These are phyloP conservation scores for Endoconidiophora laricicola DNA, from an alignment of 2,329 filamentous ascomycete species.

Conservation along the genomic window DNA sequence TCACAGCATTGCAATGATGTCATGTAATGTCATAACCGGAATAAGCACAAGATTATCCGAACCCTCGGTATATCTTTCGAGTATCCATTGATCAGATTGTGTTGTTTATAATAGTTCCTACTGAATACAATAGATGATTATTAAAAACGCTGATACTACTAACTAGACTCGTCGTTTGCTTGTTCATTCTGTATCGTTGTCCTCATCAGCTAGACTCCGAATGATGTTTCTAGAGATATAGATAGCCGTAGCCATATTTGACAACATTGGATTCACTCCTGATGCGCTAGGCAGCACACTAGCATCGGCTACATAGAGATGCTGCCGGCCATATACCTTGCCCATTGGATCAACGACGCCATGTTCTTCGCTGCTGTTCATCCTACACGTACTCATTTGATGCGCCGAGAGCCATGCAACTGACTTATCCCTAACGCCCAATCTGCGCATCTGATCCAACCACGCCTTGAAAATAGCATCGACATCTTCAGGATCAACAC, in stretches of 20 bases:
- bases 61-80: too few relatives aligned
- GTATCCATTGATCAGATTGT: too few relatives aligned
- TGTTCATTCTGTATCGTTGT: not conserved
- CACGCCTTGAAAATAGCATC: conserved; percentile 45
- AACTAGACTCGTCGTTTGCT: not conserved
- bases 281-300: conserved; percentile 62
- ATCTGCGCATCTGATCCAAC: conserved; percentile 32
- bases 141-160: too few relatives aligned
- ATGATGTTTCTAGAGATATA: conserved; percentile 42
- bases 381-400: conserved; percentile 65
- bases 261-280: conserved; percentile 72
- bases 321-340: conserved; percentile 47
- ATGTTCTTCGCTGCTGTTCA: conserved; percentile 36
- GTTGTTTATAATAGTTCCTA: too few relatives aligned
- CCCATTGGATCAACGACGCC: conserved; percentile 44
- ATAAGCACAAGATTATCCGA: too few relatives aligned
- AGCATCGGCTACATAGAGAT: conserved; percentile 55
- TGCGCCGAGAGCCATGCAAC: conserved; percentile 52
- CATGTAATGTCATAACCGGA: too few relatives aligned
- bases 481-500: conserved; percentile 28
- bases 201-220: not conserved
- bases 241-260: conserved; percentile 53
- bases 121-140: too few relatives aligned
- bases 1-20: too few relatives aligned
- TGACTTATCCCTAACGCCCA: conserved; percentile 34